Percentiles rank a stretch among this genome's conserved stretches.
phyloP scores from a whole-genome alignment of 1,284 basidiomycete genomes.

The Erythrobasidium hasegawianum region DNA sequence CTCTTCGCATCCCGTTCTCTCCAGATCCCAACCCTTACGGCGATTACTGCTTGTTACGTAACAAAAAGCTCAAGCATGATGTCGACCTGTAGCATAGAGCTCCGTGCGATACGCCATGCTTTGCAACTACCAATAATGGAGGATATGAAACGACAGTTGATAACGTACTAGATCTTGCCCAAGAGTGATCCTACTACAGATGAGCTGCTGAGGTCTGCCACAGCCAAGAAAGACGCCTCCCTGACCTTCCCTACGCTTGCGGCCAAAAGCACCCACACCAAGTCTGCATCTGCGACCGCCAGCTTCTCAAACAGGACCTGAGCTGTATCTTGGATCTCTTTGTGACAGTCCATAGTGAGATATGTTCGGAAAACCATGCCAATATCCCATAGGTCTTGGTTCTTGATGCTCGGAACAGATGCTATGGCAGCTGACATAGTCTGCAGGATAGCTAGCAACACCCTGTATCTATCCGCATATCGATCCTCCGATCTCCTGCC shows the following conservation, averaged over 20 bases:
- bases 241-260: conserved; percentile 44
- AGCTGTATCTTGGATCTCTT: conserved; percentile 66
- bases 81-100: not conserved
- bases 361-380: conserved; percentile 69
- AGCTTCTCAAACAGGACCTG: conserved; percentile 63
- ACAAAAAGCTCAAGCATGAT: conserved; percentile 22
- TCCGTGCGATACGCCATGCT: too few species aligned
- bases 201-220: not conserved
- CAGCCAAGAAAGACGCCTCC: not conserved
- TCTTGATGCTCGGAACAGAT: conserved; percentile 61
- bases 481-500: conserved; percentile 55
- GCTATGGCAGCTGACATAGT: conserved; percentile 65
- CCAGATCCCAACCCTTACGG: conserved; percentile 58
- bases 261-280: conserved; percentile 70
- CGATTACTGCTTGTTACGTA: conserved; percentile 55
- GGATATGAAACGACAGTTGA: not conserved
- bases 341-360: conserved; percentile 61
- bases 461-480: conserved; percentile 69
- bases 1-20: conserved; percentile 70
- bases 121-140: not conserved
- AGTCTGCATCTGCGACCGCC: conserved; percentile 64
- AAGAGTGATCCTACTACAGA: not conserved
- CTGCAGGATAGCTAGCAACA: conserved; percentile 66
- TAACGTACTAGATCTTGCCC: not conserved
- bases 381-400: conserved; percentile 71